phyloP scores from a whole-genome alignment of 306 rosid species.

The Spatholobus suberectus region DNA sequence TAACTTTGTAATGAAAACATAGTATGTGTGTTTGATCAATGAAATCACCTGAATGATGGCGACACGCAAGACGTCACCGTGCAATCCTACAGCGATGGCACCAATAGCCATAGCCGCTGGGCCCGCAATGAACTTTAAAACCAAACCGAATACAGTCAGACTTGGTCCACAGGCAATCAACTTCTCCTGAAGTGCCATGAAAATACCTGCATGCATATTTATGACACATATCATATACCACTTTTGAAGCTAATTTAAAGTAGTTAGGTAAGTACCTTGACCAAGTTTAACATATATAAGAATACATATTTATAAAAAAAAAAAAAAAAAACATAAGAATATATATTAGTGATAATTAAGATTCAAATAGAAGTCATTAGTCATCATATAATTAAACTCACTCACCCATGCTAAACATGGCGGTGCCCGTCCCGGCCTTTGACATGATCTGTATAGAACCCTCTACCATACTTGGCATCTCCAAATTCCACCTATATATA shows the following conservation, averaged over 20 bases:
- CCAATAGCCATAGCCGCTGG: constrained; percentile 95
- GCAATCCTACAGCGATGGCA: constrained; percentile 76
- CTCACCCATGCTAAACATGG: constrained; percentile 99
- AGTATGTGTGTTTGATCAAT: neutral
- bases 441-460: constrained; percentile 88
- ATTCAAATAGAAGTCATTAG: neutral
- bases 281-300: neutral
- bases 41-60: constrained; percentile 75
- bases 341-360: neutral
- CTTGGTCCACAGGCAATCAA: constrained; percentile 76
- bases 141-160: constrained; percentile 64
- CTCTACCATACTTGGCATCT: constrained; percentile 79
- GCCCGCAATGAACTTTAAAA: constrained; percentile 87
- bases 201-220: constrained; percentile 64
- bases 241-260: neutral
- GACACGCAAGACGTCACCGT: constrained; percentile 78
- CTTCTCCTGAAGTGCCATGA: constrained; percentile 93
- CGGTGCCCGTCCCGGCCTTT: constrained; percentile 86
- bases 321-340: no score
- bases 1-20: neutral
- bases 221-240: neutral
- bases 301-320: no score
- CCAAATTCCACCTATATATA: constrained; percentile 71
- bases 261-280: neutral
- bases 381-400: neutral